phyloP scores from a whole-genome alignment of 768 basidiomycete genomes.

The Leucogyrophana mollusca region DNA sequence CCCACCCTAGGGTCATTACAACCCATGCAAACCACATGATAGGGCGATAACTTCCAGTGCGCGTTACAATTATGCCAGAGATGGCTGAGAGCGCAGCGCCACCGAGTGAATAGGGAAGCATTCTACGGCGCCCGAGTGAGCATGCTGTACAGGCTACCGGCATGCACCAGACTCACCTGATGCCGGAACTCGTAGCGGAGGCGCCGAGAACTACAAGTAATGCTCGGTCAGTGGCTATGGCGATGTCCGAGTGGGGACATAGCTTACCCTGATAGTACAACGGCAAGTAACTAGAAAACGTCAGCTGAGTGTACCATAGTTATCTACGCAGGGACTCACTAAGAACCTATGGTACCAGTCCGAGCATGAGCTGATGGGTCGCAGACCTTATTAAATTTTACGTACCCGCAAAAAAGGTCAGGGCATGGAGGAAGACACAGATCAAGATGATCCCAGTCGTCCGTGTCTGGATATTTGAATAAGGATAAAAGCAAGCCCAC shows the following conservation, averaged over 20 bases:
- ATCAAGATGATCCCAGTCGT: constrained; percentile 35
- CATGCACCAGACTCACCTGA: constrained; percentile 21
- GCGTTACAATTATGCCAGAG: constrained; percentile 24
- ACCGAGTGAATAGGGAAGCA: constrained; percentile 34
- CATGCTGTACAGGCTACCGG: not conserved
- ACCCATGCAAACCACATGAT: constrained; percentile 29
- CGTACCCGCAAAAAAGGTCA: constrained; percentile 32
- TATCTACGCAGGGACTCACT: constrained; percentile 14
- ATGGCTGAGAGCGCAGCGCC: constrained; percentile 15
- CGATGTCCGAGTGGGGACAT: not conserved
- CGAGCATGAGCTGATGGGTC: not conserved
- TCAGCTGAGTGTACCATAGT: constrained; percentile 4
- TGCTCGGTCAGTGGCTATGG: not conserved
- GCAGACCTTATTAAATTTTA: not conserved
- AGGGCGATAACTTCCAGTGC: constrained; percentile 28
- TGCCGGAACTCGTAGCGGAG: constrained; percentile 30
- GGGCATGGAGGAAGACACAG: constrained; percentile 32
- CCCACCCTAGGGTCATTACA: constrained; percentile 33
- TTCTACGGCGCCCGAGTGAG: constrained; percentile 19
- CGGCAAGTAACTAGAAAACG: constrained; percentile 31
- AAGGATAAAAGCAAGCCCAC: too few species aligned
- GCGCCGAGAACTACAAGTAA: constrained; percentile 31
- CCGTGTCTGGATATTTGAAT: constrained; percentile 27
- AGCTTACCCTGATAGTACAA: constrained; percentile 36
- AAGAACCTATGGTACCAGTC: constrained; percentile 19